Conservation (phyloP, 805 yeast species). For the Komagataella phaffii region DNA sequence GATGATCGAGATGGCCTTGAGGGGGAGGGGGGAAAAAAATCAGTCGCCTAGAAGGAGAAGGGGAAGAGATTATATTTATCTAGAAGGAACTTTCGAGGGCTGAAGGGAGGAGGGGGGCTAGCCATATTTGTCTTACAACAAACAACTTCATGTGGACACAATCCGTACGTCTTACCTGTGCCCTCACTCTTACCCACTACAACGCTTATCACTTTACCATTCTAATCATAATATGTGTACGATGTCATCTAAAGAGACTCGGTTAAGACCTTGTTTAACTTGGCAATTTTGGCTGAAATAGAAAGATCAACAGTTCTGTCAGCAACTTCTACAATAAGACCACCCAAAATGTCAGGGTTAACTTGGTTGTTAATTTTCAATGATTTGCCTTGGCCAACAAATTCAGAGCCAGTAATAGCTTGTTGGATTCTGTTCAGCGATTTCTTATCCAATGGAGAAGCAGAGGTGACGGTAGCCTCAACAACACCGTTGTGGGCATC, state of each 20-base stretch:
- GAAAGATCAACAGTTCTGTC: conserved; percentile 95
- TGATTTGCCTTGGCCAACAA: conserved; percentile 78
- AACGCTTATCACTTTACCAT: neutral
- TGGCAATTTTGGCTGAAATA: conserved; percentile 70
- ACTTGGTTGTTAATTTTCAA: conserved; percentile 73
- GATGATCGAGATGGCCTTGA: neutral
- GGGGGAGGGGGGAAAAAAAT: neutral
- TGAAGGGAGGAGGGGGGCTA: neutral
- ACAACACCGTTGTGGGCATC: conserved; percentile 88
- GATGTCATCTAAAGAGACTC: conserved; percentile 56
- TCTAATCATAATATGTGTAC: neutral
- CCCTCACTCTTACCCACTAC: neutral
- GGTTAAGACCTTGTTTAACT: conserved; percentile 75
- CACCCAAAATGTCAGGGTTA: conserved; percentile 88
- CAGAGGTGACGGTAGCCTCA: conserved; percentile 86
- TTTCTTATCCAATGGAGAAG: conserved; percentile 72
- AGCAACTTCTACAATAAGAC: conserved; percentile 89
- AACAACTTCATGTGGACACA: neutral
- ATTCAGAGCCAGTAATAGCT: conserved; percentile 63
- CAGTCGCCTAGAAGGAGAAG: neutral
- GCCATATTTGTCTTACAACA: neutral
- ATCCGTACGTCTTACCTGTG: neutral
- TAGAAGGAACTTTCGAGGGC: neutral
- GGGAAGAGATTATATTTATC: neutral
- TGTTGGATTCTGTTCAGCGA: conserved; percentile 64